phyloP scores from a whole-genome alignment of 169 alveolate genomes.

The Cryptosporidium meleagridis region DNA sequence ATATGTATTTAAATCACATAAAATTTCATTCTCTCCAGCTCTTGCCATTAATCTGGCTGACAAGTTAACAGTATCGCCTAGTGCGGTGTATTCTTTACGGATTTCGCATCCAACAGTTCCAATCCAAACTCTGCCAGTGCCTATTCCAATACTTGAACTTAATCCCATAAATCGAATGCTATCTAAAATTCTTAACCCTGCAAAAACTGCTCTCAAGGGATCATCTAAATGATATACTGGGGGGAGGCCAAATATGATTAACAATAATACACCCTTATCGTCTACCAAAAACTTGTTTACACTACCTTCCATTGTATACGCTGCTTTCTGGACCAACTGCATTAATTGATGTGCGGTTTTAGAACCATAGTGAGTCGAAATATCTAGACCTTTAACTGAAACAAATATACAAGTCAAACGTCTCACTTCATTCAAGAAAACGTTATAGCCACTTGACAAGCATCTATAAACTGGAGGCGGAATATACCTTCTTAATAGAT shows the following conservation, averaged over 20 bases:
- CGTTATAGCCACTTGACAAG: constrained; percentile 80
- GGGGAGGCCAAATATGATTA: constrained; percentile 86
- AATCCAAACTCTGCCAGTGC: constrained; percentile 88
- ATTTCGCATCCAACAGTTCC: constrained; percentile 86
- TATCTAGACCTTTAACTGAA: constrained; percentile 82
- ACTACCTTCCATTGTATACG: constrained; percentile 82
- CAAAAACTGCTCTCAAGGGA: constrained; percentile 83
- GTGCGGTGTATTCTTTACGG: constrained; percentile 85
- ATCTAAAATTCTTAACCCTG: constrained; percentile 81
- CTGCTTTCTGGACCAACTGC: constrained; percentile 79
- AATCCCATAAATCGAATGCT: constrained; percentile 80
- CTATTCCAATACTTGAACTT: constrained; percentile 83
- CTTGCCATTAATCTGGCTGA: constrained; percentile 85
- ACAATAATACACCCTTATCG: constrained; percentile 84
- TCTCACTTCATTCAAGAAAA: constrained; percentile 84
- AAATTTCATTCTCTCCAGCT: constrained; percentile 80
- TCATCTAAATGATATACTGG: constrained; percentile 87
- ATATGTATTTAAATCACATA: constrained; percentile 80
- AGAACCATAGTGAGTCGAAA: constrained; percentile 78
- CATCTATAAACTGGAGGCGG: constrained; percentile 83
- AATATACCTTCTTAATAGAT: constrained; percentile 79
- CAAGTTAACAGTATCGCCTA: constrained; percentile 85
- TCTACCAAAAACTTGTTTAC: constrained; percentile 85
- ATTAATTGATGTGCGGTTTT: constrained; percentile 77
- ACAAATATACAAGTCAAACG: constrained; percentile 83